These are phyloP conservation scores for Solanum megistacrolobum DNA, from an alignment of 257 asterid species.

Conservation along the genomic window DNA sequence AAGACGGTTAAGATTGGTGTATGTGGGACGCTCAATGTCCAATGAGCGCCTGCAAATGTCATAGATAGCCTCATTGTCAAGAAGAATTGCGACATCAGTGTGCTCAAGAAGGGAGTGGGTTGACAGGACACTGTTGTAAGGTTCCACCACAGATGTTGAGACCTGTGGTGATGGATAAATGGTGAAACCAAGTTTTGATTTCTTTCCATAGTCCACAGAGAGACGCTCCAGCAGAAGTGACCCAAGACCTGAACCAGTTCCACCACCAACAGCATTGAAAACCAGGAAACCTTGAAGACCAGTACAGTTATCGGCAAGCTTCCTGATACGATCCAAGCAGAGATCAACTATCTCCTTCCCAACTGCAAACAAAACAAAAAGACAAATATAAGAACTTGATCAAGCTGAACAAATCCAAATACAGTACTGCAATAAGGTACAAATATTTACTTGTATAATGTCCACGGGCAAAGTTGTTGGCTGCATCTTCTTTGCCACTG, in stretches of 20 bases:
- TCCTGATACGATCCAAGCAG: slow-evolving; percentile 18
- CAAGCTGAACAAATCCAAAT: not conserved
- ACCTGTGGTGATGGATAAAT: slow-evolving; percentile 21
- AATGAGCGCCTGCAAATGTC: slow-evolving; percentile 3
- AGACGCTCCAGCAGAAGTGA: slow-evolving; percentile 17
- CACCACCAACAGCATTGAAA: slow-evolving; percentile 20
- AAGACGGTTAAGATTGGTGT: slow-evolving; percentile 20
- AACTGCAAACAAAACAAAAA: not conserved
- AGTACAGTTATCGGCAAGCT: slow-evolving; percentile 17
- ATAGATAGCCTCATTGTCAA: slow-evolving; percentile 1
- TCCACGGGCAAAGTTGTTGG: slow-evolving; percentile 23
- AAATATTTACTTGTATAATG: slow-evolving; percentile 10
- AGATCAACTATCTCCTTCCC: slow-evolving; percentile 22
- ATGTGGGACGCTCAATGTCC: slow-evolving; percentile 15
- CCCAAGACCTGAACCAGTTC: slow-evolving; percentile 23
- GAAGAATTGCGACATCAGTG: slow-evolving; percentile 17
- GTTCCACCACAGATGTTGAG: slow-evolving; percentile 19
- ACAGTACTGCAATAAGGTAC: not conserved
- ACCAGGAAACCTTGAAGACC: slow-evolving; percentile 16
- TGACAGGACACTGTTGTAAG: slow-evolving; percentile 20
- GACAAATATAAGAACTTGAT: not conserved
- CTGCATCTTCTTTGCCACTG: slow-evolving; percentile 23
- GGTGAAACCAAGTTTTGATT: slow-evolving; percentile 20
- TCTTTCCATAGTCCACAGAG: slow-evolving; percentile 20
- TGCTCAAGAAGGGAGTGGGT: slow-evolving; percentile 22